Conservation (phyloP, 2,329 filamentous ascomycete genomes). For the Cercospora sp. region DNA sequence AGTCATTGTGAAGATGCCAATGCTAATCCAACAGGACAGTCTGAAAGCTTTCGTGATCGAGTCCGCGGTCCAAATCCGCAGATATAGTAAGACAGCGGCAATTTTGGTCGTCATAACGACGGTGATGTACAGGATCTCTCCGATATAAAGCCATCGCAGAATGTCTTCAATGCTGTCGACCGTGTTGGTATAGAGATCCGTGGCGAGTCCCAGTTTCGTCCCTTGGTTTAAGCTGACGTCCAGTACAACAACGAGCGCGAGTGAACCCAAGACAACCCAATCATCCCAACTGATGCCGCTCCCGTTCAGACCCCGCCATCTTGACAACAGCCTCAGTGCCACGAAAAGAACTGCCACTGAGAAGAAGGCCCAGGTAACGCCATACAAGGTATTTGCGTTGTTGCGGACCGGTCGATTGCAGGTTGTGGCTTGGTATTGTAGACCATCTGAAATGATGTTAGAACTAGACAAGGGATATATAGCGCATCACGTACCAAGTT, state of each 20-base stretch:
- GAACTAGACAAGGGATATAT: background rate
- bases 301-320: slow-evolving; percentile 20
- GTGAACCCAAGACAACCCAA: slow-evolving; percentile 20
- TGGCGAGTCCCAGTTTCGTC: slow-evolving; percentile 12
- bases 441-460: slow-evolving; percentile 8
- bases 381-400: slow-evolving; percentile 12
- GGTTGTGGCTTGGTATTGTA: slow-evolving; percentile 14
- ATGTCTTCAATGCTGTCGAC: slow-evolving; percentile 4
- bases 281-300: slow-evolving; percentile 27
- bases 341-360: slow-evolving; percentile 21
- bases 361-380: slow-evolving; percentile 24
- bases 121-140: slow-evolving; percentile 25
- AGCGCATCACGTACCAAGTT: slow-evolving; percentile 4
- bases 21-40: slow-evolving; percentile 23
- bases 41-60: slow-evolving; percentile 23
- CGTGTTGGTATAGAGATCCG: slow-evolving; percentile 13
- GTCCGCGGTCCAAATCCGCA: slow-evolving; percentile 27
- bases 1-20: slow-evolving; percentile 18
- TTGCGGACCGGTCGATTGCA: slow-evolving; percentile 13
- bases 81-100: slow-evolving; percentile 23
- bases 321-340: slow-evolving; percentile 20
- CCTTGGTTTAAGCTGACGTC: slow-evolving; percentile 20
- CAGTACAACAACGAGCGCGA: slow-evolving; percentile 17
- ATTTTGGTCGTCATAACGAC: slow-evolving; percentile 26
- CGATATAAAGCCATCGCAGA: slow-evolving; percentile 24